A percentile compares a stretch with the other conserved stretches of the same genome.
Conservation (phyloP, 78 protist species). For the Cavenderia fasciculata region DNA sequence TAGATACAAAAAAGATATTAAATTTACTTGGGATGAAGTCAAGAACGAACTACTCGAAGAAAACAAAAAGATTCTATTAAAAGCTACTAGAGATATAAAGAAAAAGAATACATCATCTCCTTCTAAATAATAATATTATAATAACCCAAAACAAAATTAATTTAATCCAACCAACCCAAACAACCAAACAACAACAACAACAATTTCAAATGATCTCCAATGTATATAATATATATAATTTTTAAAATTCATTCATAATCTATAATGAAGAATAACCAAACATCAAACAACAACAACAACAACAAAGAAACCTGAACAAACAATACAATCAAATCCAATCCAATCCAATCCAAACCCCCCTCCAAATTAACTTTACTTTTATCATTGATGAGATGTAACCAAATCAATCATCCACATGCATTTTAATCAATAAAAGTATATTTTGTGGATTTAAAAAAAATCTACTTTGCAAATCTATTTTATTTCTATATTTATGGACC, state of each 20-base stretch:
- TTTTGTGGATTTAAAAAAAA: too few relatives aligned
- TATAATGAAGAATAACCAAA: neutral
- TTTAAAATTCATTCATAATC: too few relatives aligned
- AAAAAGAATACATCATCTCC: slow-evolving; percentile 8
- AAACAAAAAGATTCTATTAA: slow-evolving; percentile 33
- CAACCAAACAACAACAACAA: neutral
- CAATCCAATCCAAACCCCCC: slow-evolving; percentile 1
- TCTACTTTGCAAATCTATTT: too few relatives aligned
- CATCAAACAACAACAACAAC: too few relatives aligned
- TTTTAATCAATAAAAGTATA: too few relatives aligned
- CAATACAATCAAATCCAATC: neutral
- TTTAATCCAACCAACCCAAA: neutral
- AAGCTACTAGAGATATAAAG: slow-evolving; percentile 62
- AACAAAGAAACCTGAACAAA: too few relatives aligned
- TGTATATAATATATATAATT: too few relatives aligned
- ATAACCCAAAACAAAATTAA: neutral
- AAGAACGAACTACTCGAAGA: slow-evolving; percentile 59
- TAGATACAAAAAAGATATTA: slow-evolving; percentile 78
- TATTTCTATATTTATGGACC: too few relatives aligned
- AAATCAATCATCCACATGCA: too few relatives aligned
- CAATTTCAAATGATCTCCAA: slow-evolving; percentile 29
- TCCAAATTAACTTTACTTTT: too few relatives aligned
- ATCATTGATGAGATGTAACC: too few relatives aligned
- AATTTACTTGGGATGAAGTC: slow-evolving; percentile 78
- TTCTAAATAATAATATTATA: neutral